Base-by-base conservation (phyloP, 1,284 basidiomycete species). In the Microbotryum silenes-acaulis region DNA sequence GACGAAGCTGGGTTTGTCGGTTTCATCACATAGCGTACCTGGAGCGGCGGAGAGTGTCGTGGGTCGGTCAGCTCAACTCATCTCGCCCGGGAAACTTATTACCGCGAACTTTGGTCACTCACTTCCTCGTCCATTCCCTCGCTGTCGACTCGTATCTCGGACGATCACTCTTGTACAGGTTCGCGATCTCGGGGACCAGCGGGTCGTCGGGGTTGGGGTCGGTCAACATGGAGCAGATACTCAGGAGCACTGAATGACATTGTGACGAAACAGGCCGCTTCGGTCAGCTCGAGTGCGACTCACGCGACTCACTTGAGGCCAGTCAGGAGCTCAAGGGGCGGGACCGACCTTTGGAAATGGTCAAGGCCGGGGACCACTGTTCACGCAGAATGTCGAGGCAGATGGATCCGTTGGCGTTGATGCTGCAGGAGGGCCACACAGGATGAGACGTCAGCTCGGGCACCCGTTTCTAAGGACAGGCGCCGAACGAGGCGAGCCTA, bases 91-190 rank as follows among this genome's bases (percentile, higher is more conserved):
- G 21, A n/a, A 23, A 20, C 27, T 10, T 12, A 20, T 20, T 6
- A 46, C 3, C 12, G 7, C 25, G 31, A 10, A 31, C 7, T 31
- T 7, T 31, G 7, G 31, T 31, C 1, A 47, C 89, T 74, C 73
- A 94, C 91, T 94, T 94, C 83, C 91, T 85, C 76, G 91, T 92
- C 91, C 91, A 96, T 81, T 96, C 92, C 79, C 91, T 83, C 51
- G 92, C 92, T 33, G 90, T 96, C 66, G 89, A 87, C 78, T 96
- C 92, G 76, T 96, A 96, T 73, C 90, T 85, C 69, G 88, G 80
- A 72, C 90, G 85, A 77, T 96, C 91, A 53, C 89, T 93, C 88
- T 94, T 94, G 85, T 96, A 96, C 72, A 93, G 78, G 79, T 93
- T 86, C 51, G 90, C 80, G 63, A 81, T 81, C 73, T 81, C 80